A percentile compares a stretch with the other conserved stretches of the same genome.
Evolutionary conservation across 805 yeast species (phyloP).

Genomic region (Wickerhamomyces pijperi): DNA sequence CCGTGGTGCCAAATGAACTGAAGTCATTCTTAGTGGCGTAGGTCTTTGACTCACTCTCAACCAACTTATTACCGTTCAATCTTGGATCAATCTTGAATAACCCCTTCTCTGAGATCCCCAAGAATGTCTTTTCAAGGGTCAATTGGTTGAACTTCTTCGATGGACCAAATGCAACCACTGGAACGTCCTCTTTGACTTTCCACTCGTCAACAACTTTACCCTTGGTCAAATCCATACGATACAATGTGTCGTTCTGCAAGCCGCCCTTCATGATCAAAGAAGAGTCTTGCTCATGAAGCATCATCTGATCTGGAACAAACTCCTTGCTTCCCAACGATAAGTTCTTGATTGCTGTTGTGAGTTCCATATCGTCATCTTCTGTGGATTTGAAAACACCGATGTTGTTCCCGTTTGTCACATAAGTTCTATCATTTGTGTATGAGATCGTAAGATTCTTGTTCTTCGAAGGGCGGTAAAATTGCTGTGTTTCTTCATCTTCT

Average conservation of each 20-base stretch:
- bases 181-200: conserved; percentile 38
- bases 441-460: conserved; percentile 69
- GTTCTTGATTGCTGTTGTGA: conserved; percentile 56
- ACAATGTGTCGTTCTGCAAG: conserved; percentile 35
- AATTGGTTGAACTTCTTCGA: conserved; percentile 63
- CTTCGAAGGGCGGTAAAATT: conserved; percentile 22
- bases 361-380: conserved; percentile 40
- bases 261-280: conserved; percentile 55
- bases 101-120: conserved; percentile 57
- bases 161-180: conserved; percentile 55
- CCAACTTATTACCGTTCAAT: conserved; percentile 44
- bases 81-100: conserved; percentile 79
- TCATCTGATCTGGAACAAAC: conserved; percentile 49
- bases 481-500: conserved; percentile 13
- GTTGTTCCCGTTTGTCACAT: conserved; percentile 67
- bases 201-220: conserved; percentile 87
- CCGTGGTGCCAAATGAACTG: conserved; percentile 44
- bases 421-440: conserved; percentile 57
- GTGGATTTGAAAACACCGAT: conserved; percentile 70
- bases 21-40: conserved; percentile 33
- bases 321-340: conserved; percentile 30
- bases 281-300: conserved; percentile 71
- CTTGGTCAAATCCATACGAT: conserved; percentile 66
- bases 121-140: conserved; percentile 61
- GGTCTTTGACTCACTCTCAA: conserved; percentile 38